phyloP scores from a whole-genome alignment of 768 basidiomycete genomes.

The Tephrocybe sp. region DNA sequence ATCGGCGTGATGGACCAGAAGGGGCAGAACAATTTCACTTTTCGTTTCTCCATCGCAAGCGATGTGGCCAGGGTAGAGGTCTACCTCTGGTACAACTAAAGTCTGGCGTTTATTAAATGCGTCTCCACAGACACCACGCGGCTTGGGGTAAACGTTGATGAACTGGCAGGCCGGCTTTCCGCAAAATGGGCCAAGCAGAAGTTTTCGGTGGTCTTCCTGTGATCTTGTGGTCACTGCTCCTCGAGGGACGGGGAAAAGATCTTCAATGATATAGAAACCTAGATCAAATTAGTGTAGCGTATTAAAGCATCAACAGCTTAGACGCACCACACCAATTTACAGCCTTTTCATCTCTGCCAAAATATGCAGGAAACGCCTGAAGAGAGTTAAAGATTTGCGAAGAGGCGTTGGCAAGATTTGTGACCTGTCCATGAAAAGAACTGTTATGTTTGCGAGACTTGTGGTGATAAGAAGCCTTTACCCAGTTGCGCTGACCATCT shows the following conservation, averaged over 20 bases:
- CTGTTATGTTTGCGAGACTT: neutral
- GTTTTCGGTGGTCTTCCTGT: conserved; percentile 23
- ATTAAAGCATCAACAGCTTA: neutral
- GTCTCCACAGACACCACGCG: conserved; percentile 84
- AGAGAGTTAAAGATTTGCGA: conserved; percentile 79
- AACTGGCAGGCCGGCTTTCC: conserved; percentile 91
- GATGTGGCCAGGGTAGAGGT: conserved; percentile 87
- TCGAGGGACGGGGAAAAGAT: conserved; percentile 54
- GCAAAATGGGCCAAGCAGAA: conserved; percentile 83
- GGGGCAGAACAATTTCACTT: conserved; percentile 87
- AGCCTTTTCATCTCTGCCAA: conserved; percentile 59
- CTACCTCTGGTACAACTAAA: conserved; percentile 74
- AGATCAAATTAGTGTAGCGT: conserved; percentile 6
- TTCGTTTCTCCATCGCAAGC: conserved; percentile 90
- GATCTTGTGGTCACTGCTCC: conserved; percentile 12
- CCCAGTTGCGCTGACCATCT: conserved; percentile 75
- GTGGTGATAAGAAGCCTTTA: conserved; percentile 24
- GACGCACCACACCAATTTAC: conserved; percentile 93
- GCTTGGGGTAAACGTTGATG: conserved; percentile 56
- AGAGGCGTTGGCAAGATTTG: conserved; percentile 85
- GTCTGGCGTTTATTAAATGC: conserved; percentile 58
- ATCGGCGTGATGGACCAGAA: conserved; percentile 36
- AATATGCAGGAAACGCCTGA: conserved; percentile 60
- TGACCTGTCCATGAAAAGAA: conserved; percentile 47
- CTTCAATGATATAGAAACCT: conserved; percentile 85